These are phyloP conservation scores for Phytophthora palmivora DNA, from an alignment of 352 stramenopile genomes.

Conservation along the genomic window DNA sequence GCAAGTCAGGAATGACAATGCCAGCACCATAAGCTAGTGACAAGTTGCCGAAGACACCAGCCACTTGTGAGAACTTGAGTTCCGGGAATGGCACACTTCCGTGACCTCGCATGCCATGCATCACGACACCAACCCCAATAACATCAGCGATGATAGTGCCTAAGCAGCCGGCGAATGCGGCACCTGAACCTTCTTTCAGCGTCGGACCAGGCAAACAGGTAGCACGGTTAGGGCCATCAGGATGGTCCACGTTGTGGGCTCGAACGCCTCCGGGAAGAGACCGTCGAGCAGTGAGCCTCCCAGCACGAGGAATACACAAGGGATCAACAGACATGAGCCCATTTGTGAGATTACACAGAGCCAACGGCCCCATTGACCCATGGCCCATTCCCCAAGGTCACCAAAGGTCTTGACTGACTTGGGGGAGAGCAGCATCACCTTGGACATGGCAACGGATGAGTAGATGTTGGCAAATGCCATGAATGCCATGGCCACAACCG, in stretches of 20 bases:
- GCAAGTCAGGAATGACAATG: conserved; percentile 56
- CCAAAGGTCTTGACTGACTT: conserved; percentile 55
- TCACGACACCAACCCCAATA: conserved; percentile 45
- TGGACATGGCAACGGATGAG: conserved; percentile 35
- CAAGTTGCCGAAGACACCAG: conserved; percentile 55
- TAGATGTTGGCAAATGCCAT: conserved; percentile 37
- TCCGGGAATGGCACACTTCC: conserved; percentile 40
- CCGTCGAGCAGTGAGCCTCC: conserved; percentile 48
- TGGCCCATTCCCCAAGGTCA: conserved; percentile 57
- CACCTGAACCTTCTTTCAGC: conserved; percentile 51
- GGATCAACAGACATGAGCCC: conserved; percentile 47
- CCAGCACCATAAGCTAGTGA: conserved; percentile 58
- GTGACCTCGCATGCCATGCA: conserved; percentile 47
- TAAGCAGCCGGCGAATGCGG: conserved; percentile 48
- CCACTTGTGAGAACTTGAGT: conserved; percentile 47
- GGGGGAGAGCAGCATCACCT: conserved; percentile 29
- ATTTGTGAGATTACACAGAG: conserved; percentile 50
- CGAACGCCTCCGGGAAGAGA: conserved; percentile 55
- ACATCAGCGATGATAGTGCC: conserved; percentile 55
- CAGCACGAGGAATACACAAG: conserved; percentile 59
- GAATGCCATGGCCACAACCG: conserved; percentile 30
- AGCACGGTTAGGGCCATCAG: conserved; percentile 51
- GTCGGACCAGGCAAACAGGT: conserved; percentile 56
- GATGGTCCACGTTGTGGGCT: conserved; percentile 47
- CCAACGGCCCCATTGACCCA: conserved; percentile 51